phyloP scores from a whole-genome alignment of 139 green algal species.

The Chlamydomonas eustigma region DNA sequence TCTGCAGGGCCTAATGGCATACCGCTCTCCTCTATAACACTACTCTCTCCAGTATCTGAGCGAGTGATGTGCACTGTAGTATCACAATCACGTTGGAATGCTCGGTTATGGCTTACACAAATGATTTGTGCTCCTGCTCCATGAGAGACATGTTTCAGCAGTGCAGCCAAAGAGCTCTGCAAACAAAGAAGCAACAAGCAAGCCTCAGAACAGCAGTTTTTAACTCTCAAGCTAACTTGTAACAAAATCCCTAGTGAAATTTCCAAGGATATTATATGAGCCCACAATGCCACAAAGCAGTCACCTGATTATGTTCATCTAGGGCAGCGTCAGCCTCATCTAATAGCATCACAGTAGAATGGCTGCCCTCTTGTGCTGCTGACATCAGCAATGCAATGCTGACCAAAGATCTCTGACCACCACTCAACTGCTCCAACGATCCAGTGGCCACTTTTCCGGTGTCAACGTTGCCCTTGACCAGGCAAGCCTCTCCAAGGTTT shows the following conservation, averaged over 20 bases:
- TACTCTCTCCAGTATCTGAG: not conserved
- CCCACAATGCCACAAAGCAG: not conserved
- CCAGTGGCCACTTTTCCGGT: not conserved
- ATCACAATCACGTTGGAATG: constrained; percentile 1
- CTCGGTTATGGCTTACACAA: not conserved
- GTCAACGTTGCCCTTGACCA: no score
- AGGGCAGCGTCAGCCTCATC: constrained; percentile 11
- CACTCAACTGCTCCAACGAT: not conserved
- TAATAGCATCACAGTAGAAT: not conserved
- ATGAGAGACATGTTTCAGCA: constrained; percentile 4
- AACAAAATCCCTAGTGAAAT: no score
- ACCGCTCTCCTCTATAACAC: no score
- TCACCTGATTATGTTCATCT: constrained; percentile 12
- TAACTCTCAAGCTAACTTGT: no score
- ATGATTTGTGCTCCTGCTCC: not conserved
- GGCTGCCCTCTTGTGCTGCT: constrained; percentile 5
- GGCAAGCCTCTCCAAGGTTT: not conserved
- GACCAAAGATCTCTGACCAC: constrained; percentile 6
- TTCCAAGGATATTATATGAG: not conserved
- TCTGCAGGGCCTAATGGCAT: no score
- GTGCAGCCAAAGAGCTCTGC: not conserved
- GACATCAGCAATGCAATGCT: constrained; percentile 1
- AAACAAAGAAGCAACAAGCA: not conserved
- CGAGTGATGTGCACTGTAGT: not conserved
- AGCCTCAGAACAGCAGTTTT: no score